Conservation (phyloP, 257 asterid species). For the Solanum arcanum region DNA sequence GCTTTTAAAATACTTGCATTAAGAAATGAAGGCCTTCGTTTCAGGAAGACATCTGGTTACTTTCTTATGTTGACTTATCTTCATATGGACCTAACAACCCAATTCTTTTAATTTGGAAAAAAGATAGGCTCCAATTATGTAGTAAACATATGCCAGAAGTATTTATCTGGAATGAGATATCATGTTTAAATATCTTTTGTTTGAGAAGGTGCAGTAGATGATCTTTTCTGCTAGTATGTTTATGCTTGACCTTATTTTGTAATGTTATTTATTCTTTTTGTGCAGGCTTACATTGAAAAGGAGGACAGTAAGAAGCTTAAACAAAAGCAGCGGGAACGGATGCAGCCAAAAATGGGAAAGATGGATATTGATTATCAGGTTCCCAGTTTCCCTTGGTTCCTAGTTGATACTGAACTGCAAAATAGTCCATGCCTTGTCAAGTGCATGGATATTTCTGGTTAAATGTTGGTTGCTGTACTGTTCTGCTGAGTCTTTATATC, state of each 20-base stretch:
- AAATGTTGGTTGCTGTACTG: not conserved
- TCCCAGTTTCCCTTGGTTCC: not conserved
- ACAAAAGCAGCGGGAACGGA: slow-evolving; percentile 96
- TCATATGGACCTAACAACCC: not conserved
- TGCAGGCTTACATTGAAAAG: slow-evolving; percentile 90
- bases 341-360: slow-evolving; percentile 99
- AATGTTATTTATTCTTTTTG: not conserved
- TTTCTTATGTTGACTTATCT: not conserved
- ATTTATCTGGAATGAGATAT: not conserved
- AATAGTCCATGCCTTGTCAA: not conserved
- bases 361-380: slow-evolving; percentile 99
- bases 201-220: not conserved
- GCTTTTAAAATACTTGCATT: not conserved
- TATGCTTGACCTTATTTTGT: not conserved
- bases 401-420: not conserved
- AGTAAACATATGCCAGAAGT: not conserved
- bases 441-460: not conserved
- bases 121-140: not conserved
- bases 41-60: not conserved
- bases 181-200: not conserved
- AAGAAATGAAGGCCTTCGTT: not conserved
- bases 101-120: not conserved
- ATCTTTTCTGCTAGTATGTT: not conserved
- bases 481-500: not conserved
- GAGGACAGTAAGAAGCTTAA: slow-evolving; percentile 93